phyloP scores from a whole-genome alignment of 2,329 filamentous ascomycete species.

The Aspergillus clavatus region DNA sequence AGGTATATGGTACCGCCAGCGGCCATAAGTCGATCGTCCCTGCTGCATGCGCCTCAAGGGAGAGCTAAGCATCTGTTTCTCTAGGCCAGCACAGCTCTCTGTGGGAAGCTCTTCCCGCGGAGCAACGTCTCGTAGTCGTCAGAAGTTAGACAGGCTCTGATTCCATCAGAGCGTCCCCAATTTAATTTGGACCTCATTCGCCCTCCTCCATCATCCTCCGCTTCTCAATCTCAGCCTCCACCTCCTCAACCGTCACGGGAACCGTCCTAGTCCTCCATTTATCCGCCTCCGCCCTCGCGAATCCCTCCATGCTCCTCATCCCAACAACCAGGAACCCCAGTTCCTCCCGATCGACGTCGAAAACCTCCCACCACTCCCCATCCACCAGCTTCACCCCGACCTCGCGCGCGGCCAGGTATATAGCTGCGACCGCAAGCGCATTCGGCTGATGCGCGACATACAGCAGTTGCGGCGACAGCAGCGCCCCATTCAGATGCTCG shows the following conservation, averaged over 20 bases:
- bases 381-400: conserved; percentile 71
- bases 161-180: not conserved
- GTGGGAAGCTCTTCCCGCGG: too few relatives aligned
- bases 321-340: conserved; percentile 87
- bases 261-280: conserved; percentile 52
- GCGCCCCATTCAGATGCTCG: conserved; percentile 76
- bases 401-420: conserved; percentile 84
- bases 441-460: conserved; percentile 91
- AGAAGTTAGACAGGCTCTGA: not conserved
- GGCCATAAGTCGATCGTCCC: too few relatives aligned
- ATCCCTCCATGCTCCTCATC: conserved; percentile 72
- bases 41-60: too few relatives aligned
- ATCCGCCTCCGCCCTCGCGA: conserved; percentile 56
- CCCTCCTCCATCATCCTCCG: conserved; percentile 41
- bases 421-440: conserved; percentile 76
- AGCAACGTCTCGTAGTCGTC: too few relatives aligned
- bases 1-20: too few relatives aligned
- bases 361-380: conserved; percentile 94
- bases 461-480: conserved; percentile 81
- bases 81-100: too few relatives aligned
- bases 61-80: too few relatives aligned
- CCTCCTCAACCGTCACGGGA: conserved; percentile 53
- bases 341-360: conserved; percentile 91
- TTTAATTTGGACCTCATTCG: conserved; percentile 25
- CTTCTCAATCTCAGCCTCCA: conserved; percentile 58